phyloP scores from a whole-genome alignment of 352 stramenopile genomes.

The Phytophthora foliorum region DNA sequence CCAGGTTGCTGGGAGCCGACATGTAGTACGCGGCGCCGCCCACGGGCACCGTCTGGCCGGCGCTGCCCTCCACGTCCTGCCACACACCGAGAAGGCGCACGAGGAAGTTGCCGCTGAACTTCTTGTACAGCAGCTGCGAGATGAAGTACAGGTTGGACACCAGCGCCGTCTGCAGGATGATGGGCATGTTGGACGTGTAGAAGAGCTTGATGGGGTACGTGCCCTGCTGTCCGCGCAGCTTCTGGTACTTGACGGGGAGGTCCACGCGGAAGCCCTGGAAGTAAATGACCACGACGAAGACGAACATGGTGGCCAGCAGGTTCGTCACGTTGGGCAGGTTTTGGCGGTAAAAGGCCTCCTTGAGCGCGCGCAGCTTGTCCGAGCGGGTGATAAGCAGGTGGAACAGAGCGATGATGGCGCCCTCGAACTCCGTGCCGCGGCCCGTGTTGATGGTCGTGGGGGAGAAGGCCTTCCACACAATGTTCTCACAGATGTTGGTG shows the following conservation, averaged over 20 bases:
- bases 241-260: constrained; percentile 98
- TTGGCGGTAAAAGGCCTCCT: constrained; percentile 99
- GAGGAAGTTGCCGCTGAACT: constrained; percentile 98
- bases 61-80: constrained; percentile 96
- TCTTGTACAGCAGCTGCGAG: constrained; percentile 99
- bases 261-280: constrained; percentile 98
- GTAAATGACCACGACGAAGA: constrained; percentile 99
- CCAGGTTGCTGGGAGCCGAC: constrained; percentile 95
- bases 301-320: constrained; percentile 98
- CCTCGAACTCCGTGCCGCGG: constrained; percentile 99
- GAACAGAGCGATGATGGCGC: constrained; percentile 99
- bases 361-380: constrained; percentile 98
- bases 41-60: constrained; percentile 96
- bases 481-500: constrained; percentile 99
- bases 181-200: constrained; percentile 99
- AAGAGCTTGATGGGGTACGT: constrained; percentile 99
- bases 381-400: constrained; percentile 98
- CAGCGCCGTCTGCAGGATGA: constrained; percentile 99
- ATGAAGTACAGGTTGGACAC: constrained; percentile 99
- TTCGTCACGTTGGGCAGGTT: constrained; percentile 99
- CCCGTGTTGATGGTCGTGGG: constrained; percentile 99
- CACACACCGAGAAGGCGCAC: constrained; percentile 98
- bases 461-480: constrained; percentile 99
- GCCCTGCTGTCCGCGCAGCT: constrained; percentile 98
- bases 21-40: constrained; percentile 99